Conservation (phyloP, 2,329 filamentous ascomycete species). For the Xylariales sp. region DNA sequence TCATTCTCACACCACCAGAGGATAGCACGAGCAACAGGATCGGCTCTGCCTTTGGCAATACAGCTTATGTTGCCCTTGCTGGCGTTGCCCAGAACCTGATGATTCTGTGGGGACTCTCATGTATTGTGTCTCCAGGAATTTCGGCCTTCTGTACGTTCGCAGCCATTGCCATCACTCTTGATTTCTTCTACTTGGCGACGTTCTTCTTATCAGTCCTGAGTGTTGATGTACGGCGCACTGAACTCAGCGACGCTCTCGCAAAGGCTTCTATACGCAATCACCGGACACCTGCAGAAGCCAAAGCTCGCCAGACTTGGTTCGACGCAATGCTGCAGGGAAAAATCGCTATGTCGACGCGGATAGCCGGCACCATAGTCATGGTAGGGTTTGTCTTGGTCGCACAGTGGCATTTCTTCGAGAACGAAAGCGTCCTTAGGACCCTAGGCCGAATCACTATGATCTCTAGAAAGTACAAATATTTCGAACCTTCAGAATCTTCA, state of each 20-base stretch:
- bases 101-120: conserved; percentile 62
- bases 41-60: conserved; percentile 68
- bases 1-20: conserved; percentile 66
- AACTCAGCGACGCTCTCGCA: conserved; percentile 67
- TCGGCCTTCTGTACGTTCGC: conserved; percentile 73
- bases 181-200: conserved; percentile 73
- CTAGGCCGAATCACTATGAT: conserved; percentile 29
- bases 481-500: conserved; percentile 27
- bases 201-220: conserved; percentile 78
- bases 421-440: conserved; percentile 39
- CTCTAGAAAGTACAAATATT: conserved; percentile 23
- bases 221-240: conserved; percentile 71
- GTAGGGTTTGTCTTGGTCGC: conserved; percentile 67
- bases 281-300: conserved; percentile 17
- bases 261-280: conserved; percentile 44
- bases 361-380: conserved; percentile 70
- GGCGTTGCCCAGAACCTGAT: conserved; percentile 65
- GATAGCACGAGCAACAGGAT: conserved; percentile 65
- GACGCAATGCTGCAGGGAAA: conserved; percentile 60
- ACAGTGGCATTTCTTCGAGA: conserved; percentile 74
- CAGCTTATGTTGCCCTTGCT: conserved; percentile 63
- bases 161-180: conserved; percentile 68
- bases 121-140: conserved; percentile 63
- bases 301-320: conserved; percentile 48
- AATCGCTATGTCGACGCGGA: conserved; percentile 64